Percentiles rank a stretch among this genome's conserved stretches.
phyloP scores from a whole-genome alignment of 306 rosid species.

The Oemleria cerasiformis region DNA sequence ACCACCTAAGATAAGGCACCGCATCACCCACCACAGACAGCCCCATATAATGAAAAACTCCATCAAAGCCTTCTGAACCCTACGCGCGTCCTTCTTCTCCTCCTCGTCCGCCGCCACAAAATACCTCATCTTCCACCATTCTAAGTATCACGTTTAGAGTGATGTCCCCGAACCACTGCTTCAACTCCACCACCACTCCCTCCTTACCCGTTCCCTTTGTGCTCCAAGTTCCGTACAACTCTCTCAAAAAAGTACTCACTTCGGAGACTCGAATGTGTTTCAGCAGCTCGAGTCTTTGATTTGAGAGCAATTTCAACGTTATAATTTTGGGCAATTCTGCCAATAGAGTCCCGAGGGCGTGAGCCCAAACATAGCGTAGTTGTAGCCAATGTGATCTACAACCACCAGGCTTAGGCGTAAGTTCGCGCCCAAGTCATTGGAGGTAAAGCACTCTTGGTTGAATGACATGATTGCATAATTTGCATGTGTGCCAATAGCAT shows the following conservation, averaged over 20 bases:
- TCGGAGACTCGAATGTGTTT: conserved; percentile 32
- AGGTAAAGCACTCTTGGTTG: conserved; percentile 31
- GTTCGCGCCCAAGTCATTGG: conserved; percentile 17
- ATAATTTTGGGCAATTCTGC: conserved; percentile 40
- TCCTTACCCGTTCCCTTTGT: neutral
- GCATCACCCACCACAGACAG: conserved; percentile 34
- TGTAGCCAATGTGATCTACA: conserved; percentile 5
- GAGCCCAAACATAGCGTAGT: conserved; percentile 33
- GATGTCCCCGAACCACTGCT: conserved; percentile 38
- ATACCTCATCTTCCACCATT: conserved; percentile 36
- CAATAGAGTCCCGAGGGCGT: conserved; percentile 37
- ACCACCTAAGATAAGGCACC: conserved; percentile 38
- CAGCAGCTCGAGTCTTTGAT: conserved; percentile 26
- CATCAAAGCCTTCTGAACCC: conserved; percentile 17
- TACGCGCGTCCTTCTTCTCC: conserved; percentile 14
- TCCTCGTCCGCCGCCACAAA: neutral
- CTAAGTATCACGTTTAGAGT: conserved; percentile 39
- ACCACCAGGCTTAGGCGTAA: conserved; percentile 18
- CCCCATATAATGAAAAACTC: conserved; percentile 28
- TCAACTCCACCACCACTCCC: conserved; percentile 36
- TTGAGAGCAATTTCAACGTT: conserved; percentile 31
- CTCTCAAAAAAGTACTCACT: conserved; percentile 20
- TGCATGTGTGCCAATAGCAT: too few relatives aligned
- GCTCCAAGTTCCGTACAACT: conserved; percentile 19
- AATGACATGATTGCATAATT: too few relatives aligned